Conservation (phyloP, 352 stramenopile species). For the Salisapilia sapeloensis region DNA sequence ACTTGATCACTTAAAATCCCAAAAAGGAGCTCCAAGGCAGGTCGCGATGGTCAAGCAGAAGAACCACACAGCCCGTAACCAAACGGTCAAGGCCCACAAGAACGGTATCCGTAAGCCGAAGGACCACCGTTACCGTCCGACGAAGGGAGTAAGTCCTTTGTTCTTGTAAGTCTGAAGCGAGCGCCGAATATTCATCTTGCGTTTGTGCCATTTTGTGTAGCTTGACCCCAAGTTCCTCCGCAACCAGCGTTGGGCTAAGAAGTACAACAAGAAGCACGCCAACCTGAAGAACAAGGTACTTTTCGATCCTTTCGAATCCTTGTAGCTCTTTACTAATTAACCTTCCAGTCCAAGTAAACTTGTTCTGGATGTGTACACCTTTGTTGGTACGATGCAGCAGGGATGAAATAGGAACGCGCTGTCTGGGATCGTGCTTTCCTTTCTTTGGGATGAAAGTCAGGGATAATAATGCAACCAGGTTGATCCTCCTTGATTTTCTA, state of each 20-base stretch:
- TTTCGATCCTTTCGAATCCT: constrained; percentile 2
- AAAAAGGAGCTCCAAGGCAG: too few species aligned
- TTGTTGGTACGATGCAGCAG: too few species aligned
- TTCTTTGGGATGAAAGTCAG: too few species aligned
- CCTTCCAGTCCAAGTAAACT: too few species aligned
- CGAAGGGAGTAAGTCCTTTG: constrained; percentile 68
- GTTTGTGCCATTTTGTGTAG: constrained; percentile 8
- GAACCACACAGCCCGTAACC: constrained; percentile 96
- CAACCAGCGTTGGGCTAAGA: constrained; percentile 97
- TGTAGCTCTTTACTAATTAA: too few species aligned
- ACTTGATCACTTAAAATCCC: too few species aligned
- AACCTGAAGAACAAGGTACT: constrained; percentile 46
- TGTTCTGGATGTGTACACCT: too few species aligned
- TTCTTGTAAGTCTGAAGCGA: background rate
- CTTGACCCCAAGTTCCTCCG: constrained; percentile 96
- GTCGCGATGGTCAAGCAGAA: constrained; percentile 90
- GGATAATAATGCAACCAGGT: too few species aligned
- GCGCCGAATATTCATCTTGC: background rate
- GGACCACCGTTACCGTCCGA: constrained; percentile 89
- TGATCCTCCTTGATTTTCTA: too few species aligned
- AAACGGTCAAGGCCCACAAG: constrained; percentile 93
- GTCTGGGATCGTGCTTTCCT: too few species aligned
- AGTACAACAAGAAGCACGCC: constrained; percentile 89
- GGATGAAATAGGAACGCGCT: too few species aligned
- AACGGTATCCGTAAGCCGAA: constrained; percentile 98